These are phyloP conservation scores for Aphanomyces astaci DNA, from an alignment of 352 stramenopile species.

Conservation along the genomic window DNA sequence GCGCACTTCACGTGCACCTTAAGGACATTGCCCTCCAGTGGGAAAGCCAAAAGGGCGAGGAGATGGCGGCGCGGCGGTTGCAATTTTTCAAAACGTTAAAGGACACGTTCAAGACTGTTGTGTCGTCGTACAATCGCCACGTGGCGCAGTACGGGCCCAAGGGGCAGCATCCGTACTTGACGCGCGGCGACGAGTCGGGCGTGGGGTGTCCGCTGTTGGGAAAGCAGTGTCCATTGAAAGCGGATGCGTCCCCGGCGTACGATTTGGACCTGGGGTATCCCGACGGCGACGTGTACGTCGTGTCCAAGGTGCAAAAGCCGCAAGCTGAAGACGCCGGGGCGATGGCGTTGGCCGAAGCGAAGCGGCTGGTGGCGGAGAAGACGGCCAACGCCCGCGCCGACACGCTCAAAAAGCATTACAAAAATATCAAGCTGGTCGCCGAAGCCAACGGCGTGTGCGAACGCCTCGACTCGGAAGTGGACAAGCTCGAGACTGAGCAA, in stretches of 20 bases:
- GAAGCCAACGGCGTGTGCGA: slow-evolving; percentile 78
- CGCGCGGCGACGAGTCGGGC: slow-evolving; percentile 58
- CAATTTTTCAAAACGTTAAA: slow-evolving; percentile 90
- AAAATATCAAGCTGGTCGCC: slow-evolving; percentile 77
- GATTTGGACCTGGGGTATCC: slow-evolving; percentile 73
- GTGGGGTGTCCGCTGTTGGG: slow-evolving; percentile 82
- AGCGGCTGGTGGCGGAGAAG: slow-evolving; percentile 52
- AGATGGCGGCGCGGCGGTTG: slow-evolving; percentile 89
- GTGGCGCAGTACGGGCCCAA: slow-evolving; percentile 85
- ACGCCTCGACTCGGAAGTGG: slow-evolving; percentile 59
- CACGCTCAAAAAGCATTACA: slow-evolving; percentile 82
- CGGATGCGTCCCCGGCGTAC: slow-evolving; percentile 67
- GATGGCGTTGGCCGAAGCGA: slow-evolving; percentile 54
- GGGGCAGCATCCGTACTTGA: slow-evolving; percentile 83
- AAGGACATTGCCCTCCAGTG: slow-evolving; percentile 75
- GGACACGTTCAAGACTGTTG: slow-evolving; percentile 88
- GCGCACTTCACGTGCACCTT: slow-evolving; percentile 84
- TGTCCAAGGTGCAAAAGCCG: slow-evolving; percentile 59
- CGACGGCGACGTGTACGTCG: slow-evolving; percentile 68
- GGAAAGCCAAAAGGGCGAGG: slow-evolving; percentile 84
- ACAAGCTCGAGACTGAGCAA: slow-evolving; percentile 64
- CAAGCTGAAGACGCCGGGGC: slow-evolving; percentile 61
- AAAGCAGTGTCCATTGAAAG: slow-evolving; percentile 88
- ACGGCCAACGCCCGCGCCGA: slow-evolving; percentile 55
- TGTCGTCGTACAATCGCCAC: slow-evolving; percentile 87